A percentile compares a stretch with the other conserved stretches of the same genome.
Evolutionary conservation across 148 eudicot genomes (phyloP).

Genomic region (Camellia granthamiana): DNA sequence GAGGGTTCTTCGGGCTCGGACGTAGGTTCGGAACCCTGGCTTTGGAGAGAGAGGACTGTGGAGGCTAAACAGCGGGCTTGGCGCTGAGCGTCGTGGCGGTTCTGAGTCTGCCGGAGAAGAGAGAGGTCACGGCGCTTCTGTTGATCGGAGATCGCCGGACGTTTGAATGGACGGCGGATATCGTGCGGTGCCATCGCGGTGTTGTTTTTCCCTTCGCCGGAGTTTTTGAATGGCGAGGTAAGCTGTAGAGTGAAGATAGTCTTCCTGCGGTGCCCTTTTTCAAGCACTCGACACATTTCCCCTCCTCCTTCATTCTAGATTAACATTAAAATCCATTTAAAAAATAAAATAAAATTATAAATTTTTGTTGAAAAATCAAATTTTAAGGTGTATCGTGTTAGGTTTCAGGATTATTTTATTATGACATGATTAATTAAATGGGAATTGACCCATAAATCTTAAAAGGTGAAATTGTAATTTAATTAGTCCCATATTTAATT

Average conservation of each 20-base stretch:
- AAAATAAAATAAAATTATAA: too few relatives aligned
- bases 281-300: not conserved
- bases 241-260: not conserved
- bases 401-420: too few relatives aligned
- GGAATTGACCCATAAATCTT: too few relatives aligned
- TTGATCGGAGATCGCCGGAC: constrained; percentile 79
- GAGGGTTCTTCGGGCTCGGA: constrained; percentile 23
- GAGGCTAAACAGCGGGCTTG: constrained; percentile 82
- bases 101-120: constrained; percentile 73
- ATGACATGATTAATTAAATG: too few relatives aligned
- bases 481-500: too few relatives aligned
- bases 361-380: not conserved
- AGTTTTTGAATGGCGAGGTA: not conserved
- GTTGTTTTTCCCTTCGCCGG: too few relatives aligned
- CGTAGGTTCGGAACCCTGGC: constrained; percentile 16
- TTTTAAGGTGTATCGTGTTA: too few relatives aligned
- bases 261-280: not conserved
- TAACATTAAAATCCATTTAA: too few relatives aligned
- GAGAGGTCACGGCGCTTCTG: constrained; percentile 81
- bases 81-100: constrained; percentile 73
- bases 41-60: constrained; percentile 51
- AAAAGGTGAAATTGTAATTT: too few relatives aligned
- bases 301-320: too few relatives aligned
- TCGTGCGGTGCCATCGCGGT: constrained; percentile 69
- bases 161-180: constrained; percentile 80